A percentile compares a stretch with the other conserved stretches of the same genome.
These are phyloP conservation scores for Botryotinia globosa DNA, from an alignment of 2,329 filamentous ascomycete species.

Conservation along the genomic window DNA sequence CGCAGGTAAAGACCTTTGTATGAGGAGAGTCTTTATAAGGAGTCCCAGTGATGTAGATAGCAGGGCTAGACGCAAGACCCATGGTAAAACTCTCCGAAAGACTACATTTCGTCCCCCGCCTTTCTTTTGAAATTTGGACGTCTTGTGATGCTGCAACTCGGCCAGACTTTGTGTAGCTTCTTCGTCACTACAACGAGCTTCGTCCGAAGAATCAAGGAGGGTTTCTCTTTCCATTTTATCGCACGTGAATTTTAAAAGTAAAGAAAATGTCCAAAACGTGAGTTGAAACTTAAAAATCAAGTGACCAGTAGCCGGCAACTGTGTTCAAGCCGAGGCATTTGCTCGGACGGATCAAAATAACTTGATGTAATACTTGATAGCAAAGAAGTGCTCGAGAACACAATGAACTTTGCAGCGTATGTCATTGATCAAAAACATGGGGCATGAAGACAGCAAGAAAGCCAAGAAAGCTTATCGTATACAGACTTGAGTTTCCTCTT, in stretches of 20 bases:
- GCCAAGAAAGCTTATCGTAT: background rate
- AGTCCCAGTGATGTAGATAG: constrained; percentile 3
- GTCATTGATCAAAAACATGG: background rate
- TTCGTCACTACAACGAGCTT: background rate
- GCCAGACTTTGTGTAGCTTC: background rate
- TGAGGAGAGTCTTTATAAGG: background rate
- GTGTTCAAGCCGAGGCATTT: background rate
- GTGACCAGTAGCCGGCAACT: background rate
- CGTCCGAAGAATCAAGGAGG: background rate
- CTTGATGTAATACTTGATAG: background rate
- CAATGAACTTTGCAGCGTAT: background rate
- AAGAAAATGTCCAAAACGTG: background rate
- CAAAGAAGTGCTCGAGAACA: background rate
- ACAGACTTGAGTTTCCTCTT: background rate
- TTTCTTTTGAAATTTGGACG: background rate
- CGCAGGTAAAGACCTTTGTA: constrained; percentile 10
- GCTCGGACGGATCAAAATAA: background rate
- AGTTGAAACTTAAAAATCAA: background rate
- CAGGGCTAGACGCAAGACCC: background rate
- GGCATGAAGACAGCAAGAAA: background rate
- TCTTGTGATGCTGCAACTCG: background rate
- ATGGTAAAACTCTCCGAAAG: background rate
- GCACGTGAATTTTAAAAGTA: background rate
- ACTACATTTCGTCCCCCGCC: background rate
- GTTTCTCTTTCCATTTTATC: constrained; percentile 1